Evolutionary conservation across 108 stramenopile species (phyloP), one percentile per base, ranked within the genome.

Genomic region (Fragilaria crotonensis): DNA sequence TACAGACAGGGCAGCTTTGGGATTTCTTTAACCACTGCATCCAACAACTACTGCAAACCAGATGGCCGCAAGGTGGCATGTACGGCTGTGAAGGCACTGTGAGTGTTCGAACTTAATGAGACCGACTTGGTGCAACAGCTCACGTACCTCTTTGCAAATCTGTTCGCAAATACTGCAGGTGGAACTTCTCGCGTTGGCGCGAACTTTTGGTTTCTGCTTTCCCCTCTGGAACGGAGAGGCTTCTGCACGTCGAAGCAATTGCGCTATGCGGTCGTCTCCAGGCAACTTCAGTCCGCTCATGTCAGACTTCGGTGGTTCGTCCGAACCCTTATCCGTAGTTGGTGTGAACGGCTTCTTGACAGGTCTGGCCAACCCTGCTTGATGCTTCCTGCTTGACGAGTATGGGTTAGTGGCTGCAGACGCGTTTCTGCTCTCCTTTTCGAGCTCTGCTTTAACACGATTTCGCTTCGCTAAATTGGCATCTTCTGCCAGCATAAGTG

Each of bases 11-110:
- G 56, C 90, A 92, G 11, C 80, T 79, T 22, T 49, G 41, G 20
- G 62, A 63, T 23, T 73, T 68, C 5, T 65, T 48, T n/a, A 92
- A 68, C 90, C 90, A 92, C 19, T 60, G 33, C 48, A 53, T 48
- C 90, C 90, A 92, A 44, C 81, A 85, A 25, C 41, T 28, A 5
- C 48, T 25, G 52, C 83, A 84, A 5, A 77, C 77, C 19, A 71
- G 60, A 47, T 84, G 83, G 5, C 72, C 73, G 61, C 90, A 92
- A 11, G 71, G 63, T 21, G 83, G 60, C 53, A 87, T 70, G 49
- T 76, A 70, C 22, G 77, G 77, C 67, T 83, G 29, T 36, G 50
- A 30, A 46, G 21, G 18, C 30, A 29, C 33, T 46, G 41, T 9
- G 14, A 61, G 29, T 11, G 2, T 4, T 2, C 29, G 25, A 31